A percentile compares a stretch with the other conserved stretches of the same genome.
Conservation (phyloP, 257 asterid species). For the Nicotiana sylvestris region DNA sequence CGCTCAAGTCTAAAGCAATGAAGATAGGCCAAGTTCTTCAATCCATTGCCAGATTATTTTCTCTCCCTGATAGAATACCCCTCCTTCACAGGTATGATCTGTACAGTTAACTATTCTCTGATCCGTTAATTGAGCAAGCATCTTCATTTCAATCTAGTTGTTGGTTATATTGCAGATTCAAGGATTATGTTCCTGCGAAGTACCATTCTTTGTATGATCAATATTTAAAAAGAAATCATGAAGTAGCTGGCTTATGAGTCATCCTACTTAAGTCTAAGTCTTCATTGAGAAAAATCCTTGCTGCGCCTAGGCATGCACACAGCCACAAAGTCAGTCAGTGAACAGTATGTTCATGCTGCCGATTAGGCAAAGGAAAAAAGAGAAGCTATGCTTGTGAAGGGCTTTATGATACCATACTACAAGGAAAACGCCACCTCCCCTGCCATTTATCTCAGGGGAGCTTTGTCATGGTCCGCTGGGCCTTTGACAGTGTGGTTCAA, state of each 20-base stretch:
- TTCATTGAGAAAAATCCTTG: not conserved
- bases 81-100: slow-evolving; percentile 74
- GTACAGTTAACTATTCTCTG: not conserved
- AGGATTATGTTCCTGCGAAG: slow-evolving; percentile 69
- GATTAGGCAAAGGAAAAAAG: not conserved
- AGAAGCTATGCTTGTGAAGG: not conserved
- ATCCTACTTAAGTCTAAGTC: not conserved
- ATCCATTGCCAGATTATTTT: slow-evolving; percentile 71
- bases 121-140: not conserved
- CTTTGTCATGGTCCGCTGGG: too few species aligned
- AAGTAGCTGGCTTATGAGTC: slow-evolving; percentile 17
- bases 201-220: slow-evolving; percentile 66
- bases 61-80: slow-evolving; percentile 69
- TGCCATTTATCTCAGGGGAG: too few species aligned
- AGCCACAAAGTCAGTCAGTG: not conserved
- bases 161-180: slow-evolving; percentile 61
- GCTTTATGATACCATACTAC: not conserved
- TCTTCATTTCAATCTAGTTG: slow-evolving; percentile 14
- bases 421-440: not conserved
- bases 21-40: slow-evolving; percentile 69
- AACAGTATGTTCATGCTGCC: not conserved
- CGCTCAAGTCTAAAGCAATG: slow-evolving; percentile 75
- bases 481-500: too few species aligned
- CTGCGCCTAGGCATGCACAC: not conserved
- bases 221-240: slow-evolving; percentile 33